Evolutionary conservation across 495 filamentous ascomycete genomes (phyloP), one percentile per base, ranked within the genome.

Genomic region (Amniculicola lignicola): DNA sequence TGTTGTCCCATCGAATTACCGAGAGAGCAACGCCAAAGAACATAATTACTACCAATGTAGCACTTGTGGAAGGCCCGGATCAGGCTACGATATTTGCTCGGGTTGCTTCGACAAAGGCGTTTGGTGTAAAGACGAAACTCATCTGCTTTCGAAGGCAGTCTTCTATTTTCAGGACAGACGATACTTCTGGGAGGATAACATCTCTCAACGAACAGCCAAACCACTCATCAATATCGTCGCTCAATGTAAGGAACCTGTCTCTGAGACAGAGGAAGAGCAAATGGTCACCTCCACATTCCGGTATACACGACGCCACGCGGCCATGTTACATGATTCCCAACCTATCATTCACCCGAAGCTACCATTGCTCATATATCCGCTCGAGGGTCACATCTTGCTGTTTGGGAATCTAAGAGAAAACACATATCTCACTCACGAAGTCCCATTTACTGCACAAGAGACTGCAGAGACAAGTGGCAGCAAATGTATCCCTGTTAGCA

Each of bases 181-280:
- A 19, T 40, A 10, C 16, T 40, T 12, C 37, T 40, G 37, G 37
- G 19, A 18, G 37, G 37, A 40, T 40, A 18, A 18, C 11, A 10
- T 40, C 19, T 40, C 37, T 40, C 37, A 18, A 10, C 9, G 6
- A 12, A 40, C 37, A 40, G 37, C 37, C 11, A 40, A 9, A 6
- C 37, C 37, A 18, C 37, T 40, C 37, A 40, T 40, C 37, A 40
- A 40, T 9, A 40, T 40, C 19, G 16, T 40, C 19, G 37, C 37
- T 18, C 10, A 18, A 6, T 40, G 19, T 18, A 18, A 40, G 37
- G 37, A 40, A 40, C n/a, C n/a, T n/a, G n/a, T n/a, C n/a, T 40
- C 37, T 9, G 16, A 40, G 19, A 40, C 6, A 6, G 37, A 10
- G 11, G 37, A 40, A 10, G 10, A 18, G 10, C 16, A 40, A 12